Conservation (phyloP, 768 basidiomycete genomes). For the Suillus fuscotomentosus region DNA sequence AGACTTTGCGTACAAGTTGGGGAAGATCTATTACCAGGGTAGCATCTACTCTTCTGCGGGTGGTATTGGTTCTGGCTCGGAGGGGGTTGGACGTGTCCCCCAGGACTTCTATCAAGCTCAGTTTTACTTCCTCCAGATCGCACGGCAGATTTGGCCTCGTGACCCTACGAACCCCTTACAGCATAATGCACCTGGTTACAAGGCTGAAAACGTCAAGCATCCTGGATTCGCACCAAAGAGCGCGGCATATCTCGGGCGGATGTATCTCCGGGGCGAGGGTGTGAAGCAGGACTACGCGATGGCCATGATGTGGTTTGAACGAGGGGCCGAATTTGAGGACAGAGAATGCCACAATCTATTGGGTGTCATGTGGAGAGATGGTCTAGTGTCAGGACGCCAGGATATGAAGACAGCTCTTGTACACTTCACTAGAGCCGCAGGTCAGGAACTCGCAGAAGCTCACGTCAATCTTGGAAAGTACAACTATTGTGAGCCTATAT, state of each 20-base stretch:
- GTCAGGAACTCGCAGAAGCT: conserved; percentile 88
- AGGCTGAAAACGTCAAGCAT: conserved; percentile 53
- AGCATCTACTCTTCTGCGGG: conserved; percentile 81
- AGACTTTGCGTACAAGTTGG: conserved; percentile 87
- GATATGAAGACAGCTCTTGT: conserved; percentile 63
- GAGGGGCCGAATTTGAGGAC: conserved; percentile 79
- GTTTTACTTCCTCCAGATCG: conserved; percentile 83
- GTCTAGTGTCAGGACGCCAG: conserved; percentile 65
- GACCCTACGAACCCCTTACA: conserved; percentile 62
- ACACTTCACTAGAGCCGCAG: conserved; percentile 78
- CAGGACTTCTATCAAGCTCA: conserved; percentile 75
- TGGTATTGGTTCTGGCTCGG: conserved; percentile 83
- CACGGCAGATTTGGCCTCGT: conserved; percentile 84
- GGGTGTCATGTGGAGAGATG: conserved; percentile 92
- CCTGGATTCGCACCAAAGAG: conserved; percentile 70
- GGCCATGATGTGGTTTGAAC: conserved; percentile 94
- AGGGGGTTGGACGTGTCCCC: conserved; percentile 88
- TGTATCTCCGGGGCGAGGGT: conserved; percentile 94
- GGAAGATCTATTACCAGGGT: conserved; percentile 96
- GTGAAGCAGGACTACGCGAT: conserved; percentile 69
- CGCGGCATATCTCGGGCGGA: conserved; percentile 88
- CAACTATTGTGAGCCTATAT: conserved; percentile 50
- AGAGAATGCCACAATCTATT: conserved; percentile 87
- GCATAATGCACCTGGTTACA: conserved; percentile 37
- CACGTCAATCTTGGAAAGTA: conserved; percentile 88